These are phyloP conservation scores for Ophiocordyceps camponoti-floridani DNA, from an alignment of 2,329 filamentous ascomycete genomes.

Conservation along the genomic window DNA sequence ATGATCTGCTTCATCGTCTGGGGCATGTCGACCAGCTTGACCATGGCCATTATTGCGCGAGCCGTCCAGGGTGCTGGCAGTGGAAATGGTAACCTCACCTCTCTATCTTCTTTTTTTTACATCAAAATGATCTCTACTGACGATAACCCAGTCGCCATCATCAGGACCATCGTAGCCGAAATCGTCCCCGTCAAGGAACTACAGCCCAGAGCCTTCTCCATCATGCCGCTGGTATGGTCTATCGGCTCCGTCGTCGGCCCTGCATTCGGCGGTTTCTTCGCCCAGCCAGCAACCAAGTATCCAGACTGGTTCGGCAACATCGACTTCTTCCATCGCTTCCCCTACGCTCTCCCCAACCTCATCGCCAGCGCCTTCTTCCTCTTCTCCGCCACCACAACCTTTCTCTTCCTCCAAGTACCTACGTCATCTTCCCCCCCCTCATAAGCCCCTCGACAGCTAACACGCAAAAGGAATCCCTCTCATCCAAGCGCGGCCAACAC, in stretches of 20 bases:
- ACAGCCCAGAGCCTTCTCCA: slow-evolving; percentile 74
- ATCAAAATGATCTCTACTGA: neutral
- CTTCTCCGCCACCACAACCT: slow-evolving; percentile 53
- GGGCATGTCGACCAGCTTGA: slow-evolving; percentile 63
- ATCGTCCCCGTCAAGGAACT: slow-evolving; percentile 76
- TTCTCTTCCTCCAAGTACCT: slow-evolving; percentile 57
- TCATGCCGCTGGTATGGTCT: slow-evolving; percentile 86
- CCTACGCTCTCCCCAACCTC: slow-evolving; percentile 73
- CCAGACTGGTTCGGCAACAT: slow-evolving; percentile 51
- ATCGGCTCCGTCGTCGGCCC: slow-evolving; percentile 79
- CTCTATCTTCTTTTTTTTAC: slow-evolving; percentile 1
- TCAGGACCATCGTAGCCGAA: slow-evolving; percentile 82
- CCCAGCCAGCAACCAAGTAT: slow-evolving; percentile 59
- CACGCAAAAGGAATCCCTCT: slow-evolving; percentile 53
- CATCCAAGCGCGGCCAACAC: slow-evolving; percentile 43
- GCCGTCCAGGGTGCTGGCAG: slow-evolving; percentile 70
- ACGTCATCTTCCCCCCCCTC: too few species aligned
- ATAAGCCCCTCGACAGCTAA: neutral
- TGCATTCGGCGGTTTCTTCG: slow-evolving; percentile 71
- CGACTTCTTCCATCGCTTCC: slow-evolving; percentile 54
- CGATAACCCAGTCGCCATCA: slow-evolving; percentile 51
- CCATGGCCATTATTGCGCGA: slow-evolving; percentile 64
- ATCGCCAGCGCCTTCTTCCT: slow-evolving; percentile 61
- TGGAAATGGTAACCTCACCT: slow-evolving; percentile 45
- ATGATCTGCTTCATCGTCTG: slow-evolving; percentile 70